Base-by-base conservation (phyloP, 352 stramenopile genomes). In the Globisporangium carolinianum region DNA sequence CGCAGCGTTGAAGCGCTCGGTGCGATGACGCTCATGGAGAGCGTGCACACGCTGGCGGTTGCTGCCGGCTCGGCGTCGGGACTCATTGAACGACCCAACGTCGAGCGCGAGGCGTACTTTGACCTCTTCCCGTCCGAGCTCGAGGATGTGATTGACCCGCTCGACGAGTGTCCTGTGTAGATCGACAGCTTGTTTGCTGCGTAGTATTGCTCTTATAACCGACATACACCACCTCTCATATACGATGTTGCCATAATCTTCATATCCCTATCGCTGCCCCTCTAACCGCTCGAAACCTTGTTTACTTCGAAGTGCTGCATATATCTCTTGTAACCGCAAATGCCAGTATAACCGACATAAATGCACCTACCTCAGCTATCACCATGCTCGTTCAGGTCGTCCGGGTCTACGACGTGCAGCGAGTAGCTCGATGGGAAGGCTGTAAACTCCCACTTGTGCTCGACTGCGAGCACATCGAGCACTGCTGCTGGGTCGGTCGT, bases 331-430 rank as follows among this genome's bases (percentile, higher is more conserved):
- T 32, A 32, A 3, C 24, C 24, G 2, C 2, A 32, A 32, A 32
- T 32, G 24, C 24, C 24, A 32, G 3, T 32, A 32, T 32, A 32
- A 32, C 24, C 24, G 24, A 32, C 24, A 32, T 32, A 32, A 32
- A 32, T 32, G 24, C 24, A 32, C 24, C 24, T 32, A 32, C 2
- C 24, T 32, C 24, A 32, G 24, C 24, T 32, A 32, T 32, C 24
- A 2, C 24, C 24, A 32, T 32, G 24, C 24, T 35, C 53, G 17
- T 65, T 65, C 12, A 65, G 37, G 36, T 65, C 53, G 45, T 83
- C 72, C 17, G 65, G 71, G 57, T 79, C 71, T 6, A 84, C 63
- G 8, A 79, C 58, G n/a, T 73, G 58, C 46, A 62, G 67, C 46
- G 75, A 51, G 41, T 61, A 60, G 24, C 74, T 69, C n/a, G 39